Conservation (phyloP, 305 asterid genomes). For the Fraxinus albicans region DNA sequence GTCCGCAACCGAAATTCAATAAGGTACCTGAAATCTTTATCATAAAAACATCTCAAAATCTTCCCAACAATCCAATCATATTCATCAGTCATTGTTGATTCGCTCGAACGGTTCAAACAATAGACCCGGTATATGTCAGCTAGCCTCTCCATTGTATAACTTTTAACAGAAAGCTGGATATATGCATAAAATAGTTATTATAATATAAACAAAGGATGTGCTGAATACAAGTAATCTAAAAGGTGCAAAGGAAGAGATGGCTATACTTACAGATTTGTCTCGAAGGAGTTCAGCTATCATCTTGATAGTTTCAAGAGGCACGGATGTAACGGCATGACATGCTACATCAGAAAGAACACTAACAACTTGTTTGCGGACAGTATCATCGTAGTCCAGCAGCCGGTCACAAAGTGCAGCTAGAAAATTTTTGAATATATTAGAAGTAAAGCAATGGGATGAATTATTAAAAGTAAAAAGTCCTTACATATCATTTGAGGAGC, state of each 20-base stretch:
- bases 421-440: constrained; percentile 37
- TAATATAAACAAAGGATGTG: constrained; percentile 18
- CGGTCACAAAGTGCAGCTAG: constrained; percentile 90
- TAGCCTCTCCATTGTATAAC: constrained; percentile 87
- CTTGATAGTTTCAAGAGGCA: constrained; percentile 69
- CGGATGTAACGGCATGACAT: constrained; percentile 57
- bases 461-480: constrained; percentile 18
- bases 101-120: constrained; percentile 45
- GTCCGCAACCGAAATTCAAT: constrained; percentile 12
- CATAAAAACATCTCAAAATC: constrained; percentile 88
- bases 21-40: constrained; percentile 93
- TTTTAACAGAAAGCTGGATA: constrained; percentile 78
- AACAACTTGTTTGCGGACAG: constrained; percentile 87
- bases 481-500: constrained; percentile 84
- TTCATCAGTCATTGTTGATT: constrained; percentile 35
- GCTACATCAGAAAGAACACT: constrained; percentile 82
- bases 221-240: constrained; percentile 15
- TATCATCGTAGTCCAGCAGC: constrained; percentile 84
- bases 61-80: constrained; percentile 93
- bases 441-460: constrained; percentile 19
- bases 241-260: constrained; percentile 13
- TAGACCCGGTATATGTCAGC: constrained; percentile 76
- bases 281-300: constrained; percentile 91
- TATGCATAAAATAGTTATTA: constrained; percentile 31
- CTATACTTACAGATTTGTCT: constrained; percentile 82